Percentiles rank a stretch among this genome's conserved stretches.
Evolutionary conservation across 495 filamentous ascomycete species (phyloP).

Genomic region (Podospora bellae-mahoneyi): DNA sequence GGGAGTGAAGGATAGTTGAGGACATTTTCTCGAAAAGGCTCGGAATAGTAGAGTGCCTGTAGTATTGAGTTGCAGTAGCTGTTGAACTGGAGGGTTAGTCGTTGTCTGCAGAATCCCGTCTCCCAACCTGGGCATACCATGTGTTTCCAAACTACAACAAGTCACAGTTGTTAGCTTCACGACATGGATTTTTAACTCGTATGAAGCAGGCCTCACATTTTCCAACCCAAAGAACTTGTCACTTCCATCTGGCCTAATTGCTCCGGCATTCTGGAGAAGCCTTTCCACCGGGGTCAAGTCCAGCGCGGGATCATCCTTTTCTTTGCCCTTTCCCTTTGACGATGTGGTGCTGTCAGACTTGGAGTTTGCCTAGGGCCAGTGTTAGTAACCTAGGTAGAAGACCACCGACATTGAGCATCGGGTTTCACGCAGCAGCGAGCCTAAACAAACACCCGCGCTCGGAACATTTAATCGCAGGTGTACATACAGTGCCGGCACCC

Average conservation of each 20-base stretch:
- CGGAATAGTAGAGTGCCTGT: conserved; percentile 94
- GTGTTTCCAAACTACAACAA: conserved; percentile 86
- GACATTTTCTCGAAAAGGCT: conserved; percentile 91
- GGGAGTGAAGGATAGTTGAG: conserved; percentile 76
- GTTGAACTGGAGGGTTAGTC: background rate
- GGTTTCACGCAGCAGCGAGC: conserved; percentile 15
- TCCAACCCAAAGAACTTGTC: conserved; percentile 99
- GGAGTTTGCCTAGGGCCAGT: conserved; percentile 31
- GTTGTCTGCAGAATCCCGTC: background rate
- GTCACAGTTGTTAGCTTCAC: conserved; percentile 21
- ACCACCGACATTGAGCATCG: background rate
- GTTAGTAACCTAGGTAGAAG: background rate
- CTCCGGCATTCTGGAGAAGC: conserved; percentile 72
- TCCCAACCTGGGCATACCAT: conserved; percentile 58
- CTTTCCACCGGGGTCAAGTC: conserved; percentile 79
- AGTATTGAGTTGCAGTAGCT: conserved; percentile 98
- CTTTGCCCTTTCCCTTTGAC: conserved; percentile 49
- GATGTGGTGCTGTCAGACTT: conserved; percentile 40
- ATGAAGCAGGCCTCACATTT: conserved; percentile 63
- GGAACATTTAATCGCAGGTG: background rate
- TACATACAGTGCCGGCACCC: conserved; percentile 35
- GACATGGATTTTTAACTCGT: conserved; percentile 10
- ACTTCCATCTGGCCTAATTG: conserved; percentile 79
- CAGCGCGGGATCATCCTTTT: conserved; percentile 63
- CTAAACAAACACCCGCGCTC: conserved; percentile 18